Evolutionary conservation across 805 yeast genomes (phyloP), one percentile per base, ranked within the genome.

Genomic region (Candida tibetensis): DNA sequence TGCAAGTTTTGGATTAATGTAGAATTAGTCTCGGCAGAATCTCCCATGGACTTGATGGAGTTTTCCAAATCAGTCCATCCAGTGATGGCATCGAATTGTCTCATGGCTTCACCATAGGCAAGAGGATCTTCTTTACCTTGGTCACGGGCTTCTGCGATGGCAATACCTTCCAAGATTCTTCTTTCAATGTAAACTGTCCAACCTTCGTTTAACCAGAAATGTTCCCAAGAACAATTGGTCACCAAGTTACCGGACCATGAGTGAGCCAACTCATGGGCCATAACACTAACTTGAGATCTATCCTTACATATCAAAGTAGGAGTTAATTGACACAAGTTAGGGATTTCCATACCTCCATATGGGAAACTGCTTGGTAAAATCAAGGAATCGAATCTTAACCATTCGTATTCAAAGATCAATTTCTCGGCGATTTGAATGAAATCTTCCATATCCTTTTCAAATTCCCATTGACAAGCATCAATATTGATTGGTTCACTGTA

Each of bases 1-100:
- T 82, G 73, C 51, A 88, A 72, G 57, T 85, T 72, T 52, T 85
- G 90, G 16, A 86, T 80, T 49, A 89, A 72, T 33, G 76, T 71
- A 22, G 84, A 68, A 65, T 75, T 82, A 56, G 79, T 64, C 23
- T 50, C 51, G 9, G 75, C 74, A 12, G 64, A 50, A 12, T 69
- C 69, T 21, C 83, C 50, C 44, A 60, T 48, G 13, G 48, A 30
- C 18, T 52, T 47, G 28, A 55, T 47, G 31, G 58, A 37, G 33
- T 58, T 58, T 17, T 48, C 53, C 33, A 62, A 51, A 22, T 53
- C 56, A 26, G 50, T 51, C 58, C 62, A 59, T 2, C 68, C 68
- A n/a, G 52, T 47, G 41, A 61, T 57, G 28, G 64, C 52, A 23
- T 48, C 42, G 40, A 62, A 62, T 39, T 62, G 58, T 41, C 68